Base-by-base conservation (phyloP, 2,329 filamentous ascomycete species). In the Microsporum ferrugineum region DNA sequence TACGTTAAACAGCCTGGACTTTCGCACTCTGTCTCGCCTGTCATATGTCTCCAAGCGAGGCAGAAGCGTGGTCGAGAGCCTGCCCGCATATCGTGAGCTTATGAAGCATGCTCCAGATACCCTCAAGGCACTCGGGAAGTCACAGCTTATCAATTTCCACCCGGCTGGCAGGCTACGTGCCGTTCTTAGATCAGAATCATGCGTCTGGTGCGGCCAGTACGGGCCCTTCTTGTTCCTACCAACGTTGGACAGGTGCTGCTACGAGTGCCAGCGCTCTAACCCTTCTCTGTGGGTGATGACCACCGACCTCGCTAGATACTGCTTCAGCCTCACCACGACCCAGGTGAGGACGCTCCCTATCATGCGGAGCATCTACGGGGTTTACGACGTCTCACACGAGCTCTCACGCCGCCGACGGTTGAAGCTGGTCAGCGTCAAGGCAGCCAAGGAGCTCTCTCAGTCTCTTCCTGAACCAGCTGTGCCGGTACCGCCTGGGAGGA, bases 11-110 rank as follows among this genome's bases (percentile, higher is more conserved):
- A 60, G 66, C 6, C 60, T 68, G 17, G 41, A 64, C 67, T 8
- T 64, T 68, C 47, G 65, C 66, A 34, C 60, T 68, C 41, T 71
- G 2, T 71, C 58, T 27, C 71, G 69, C 60, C 62, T 73, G 55
- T 69, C 70, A 12, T 64, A 61, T 39, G 63, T 64, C n/a, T 71
- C 66, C 17, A 23, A 66, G 23, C 58, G 65, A 49, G 69, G 66
- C 6, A 70, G 68, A 36, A 61, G 61, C 27, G 55, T 70, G 0
- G 63, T 73, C 12, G 66, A 70, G 36, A 60, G 63, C 10, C 68
- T 74, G 5, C 68, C 72, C 1, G 66, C 75, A n/a, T 71, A 74
- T 34, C 78, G 73, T 72, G 73, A 76, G 38, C 68, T 73, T 39
- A 74, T 76, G 39, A 76, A 78, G 65, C 80, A 72, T 59, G 71